Conservation (phyloP, 805 yeast genomes). For the Ogataea populi-albae region DNA sequence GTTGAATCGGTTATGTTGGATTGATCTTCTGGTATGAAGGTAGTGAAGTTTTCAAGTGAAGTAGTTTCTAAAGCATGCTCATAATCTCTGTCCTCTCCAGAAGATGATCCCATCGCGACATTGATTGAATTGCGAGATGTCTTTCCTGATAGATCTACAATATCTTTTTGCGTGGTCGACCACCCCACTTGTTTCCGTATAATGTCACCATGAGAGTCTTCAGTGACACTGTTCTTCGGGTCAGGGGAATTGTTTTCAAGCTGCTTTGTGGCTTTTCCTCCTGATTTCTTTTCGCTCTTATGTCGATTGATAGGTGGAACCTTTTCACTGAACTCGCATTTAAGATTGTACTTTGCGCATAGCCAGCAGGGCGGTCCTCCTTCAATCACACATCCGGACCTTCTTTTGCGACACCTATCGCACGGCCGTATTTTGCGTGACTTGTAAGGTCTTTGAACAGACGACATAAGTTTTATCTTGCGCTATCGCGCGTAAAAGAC, state of each 20-base stretch:
- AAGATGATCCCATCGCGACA: too few species aligned
- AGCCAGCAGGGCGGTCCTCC: conserved; percentile 11
- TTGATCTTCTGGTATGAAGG: too few species aligned
- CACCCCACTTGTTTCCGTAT: too few species aligned
- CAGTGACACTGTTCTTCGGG: too few species aligned
- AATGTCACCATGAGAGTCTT: too few species aligned
- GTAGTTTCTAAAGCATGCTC: too few species aligned
- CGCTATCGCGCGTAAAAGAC: too few species aligned
- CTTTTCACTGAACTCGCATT: conserved; percentile 16
- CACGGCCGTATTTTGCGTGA: conserved; percentile 17
- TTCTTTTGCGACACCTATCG: conserved; percentile 16
- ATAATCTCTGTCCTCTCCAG: too few species aligned
- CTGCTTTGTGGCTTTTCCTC: not conserved
- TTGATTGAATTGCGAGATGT: too few species aligned
- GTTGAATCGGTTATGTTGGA: not conserved
- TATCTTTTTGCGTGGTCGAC: too few species aligned
- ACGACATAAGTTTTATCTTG: conserved; percentile 1
- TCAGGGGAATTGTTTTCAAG: not conserved
- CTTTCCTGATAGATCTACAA: too few species aligned
- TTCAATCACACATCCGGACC: conserved; percentile 13
- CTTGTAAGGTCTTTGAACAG: conserved; percentile 14
- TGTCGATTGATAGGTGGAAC: conserved; percentile 18
- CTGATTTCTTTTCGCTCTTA: conserved; percentile 1
- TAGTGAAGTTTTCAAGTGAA: too few species aligned
- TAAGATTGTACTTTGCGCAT: conserved; percentile 9